Conservation (phyloP, 352 stramenopile species). For the Bremia lactucae region DNA sequence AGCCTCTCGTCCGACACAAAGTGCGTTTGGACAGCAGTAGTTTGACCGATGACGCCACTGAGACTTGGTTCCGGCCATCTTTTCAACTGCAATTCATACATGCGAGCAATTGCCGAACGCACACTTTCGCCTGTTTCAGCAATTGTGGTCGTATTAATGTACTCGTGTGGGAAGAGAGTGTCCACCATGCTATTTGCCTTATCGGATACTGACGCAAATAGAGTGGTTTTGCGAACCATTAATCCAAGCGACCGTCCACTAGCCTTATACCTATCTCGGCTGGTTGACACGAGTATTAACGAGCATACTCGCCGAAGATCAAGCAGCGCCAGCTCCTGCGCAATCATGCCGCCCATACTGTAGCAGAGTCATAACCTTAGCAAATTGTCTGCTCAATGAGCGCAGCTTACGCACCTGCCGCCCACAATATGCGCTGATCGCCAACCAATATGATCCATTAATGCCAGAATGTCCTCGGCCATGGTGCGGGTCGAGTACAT, state of each 20-base stretch:
- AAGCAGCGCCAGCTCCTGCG: constrained; percentile 33
- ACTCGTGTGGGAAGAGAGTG: constrained; percentile 30
- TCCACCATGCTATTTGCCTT: constrained; percentile 28
- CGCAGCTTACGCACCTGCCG: constrained; percentile 18
- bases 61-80: constrained; percentile 13
- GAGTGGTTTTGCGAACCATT: constrained; percentile 29
- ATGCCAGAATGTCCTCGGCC: constrained; percentile 37
- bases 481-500: constrained; percentile 47
- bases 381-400: too few species aligned
- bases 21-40: constrained; percentile 28
- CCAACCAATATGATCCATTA: constrained; percentile 59
- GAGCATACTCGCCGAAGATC: constrained; percentile 37
- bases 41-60: constrained; percentile 24
- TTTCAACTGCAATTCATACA: constrained; percentile 23
- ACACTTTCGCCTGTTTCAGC: constrained; percentile 23
- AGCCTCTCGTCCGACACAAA: constrained; percentile 40
- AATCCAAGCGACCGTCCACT: constrained; percentile 23
- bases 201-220: constrained; percentile 16
- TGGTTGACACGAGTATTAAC: constrained; percentile 42
- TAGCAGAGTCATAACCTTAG: constrained; percentile 3
- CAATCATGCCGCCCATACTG: constrained; percentile 52
- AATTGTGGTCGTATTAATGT: constrained; percentile 19
- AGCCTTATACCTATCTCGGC: constrained; percentile 32
- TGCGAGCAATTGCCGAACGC: constrained; percentile 14
- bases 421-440: constrained; percentile 28